phyloP scores from a whole-genome alignment of 2,329 filamentous ascomycete genomes.

The Zymoseptoria ardabiliae region DNA sequence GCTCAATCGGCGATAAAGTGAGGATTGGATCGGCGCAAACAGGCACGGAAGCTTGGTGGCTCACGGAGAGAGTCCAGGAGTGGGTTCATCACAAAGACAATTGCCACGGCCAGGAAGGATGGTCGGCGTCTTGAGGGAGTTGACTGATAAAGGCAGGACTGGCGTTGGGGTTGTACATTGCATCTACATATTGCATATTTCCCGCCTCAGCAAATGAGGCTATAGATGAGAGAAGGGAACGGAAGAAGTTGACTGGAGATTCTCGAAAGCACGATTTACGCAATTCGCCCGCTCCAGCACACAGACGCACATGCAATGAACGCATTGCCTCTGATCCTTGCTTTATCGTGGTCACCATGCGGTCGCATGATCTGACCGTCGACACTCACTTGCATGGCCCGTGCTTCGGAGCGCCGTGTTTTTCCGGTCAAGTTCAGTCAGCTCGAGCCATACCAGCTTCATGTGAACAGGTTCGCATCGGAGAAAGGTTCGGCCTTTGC shows the following conservation, averaged over 20 bases:
- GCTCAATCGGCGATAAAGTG: conserved; percentile 13
- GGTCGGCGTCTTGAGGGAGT: conserved; percentile 10
- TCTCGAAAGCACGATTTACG: not conserved
- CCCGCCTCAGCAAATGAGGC: not conserved
- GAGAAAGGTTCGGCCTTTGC: not conserved
- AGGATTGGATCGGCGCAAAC: conserved; percentile 13
- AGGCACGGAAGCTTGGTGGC: conserved; percentile 20
- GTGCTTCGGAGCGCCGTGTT: not conserved
- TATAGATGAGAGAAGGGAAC: not conserved
- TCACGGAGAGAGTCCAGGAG: conserved; percentile 14
- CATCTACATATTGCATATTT: not conserved
- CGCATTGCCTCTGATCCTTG: not conserved
- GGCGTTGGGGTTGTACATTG: not conserved
- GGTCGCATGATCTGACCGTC: not conserved
- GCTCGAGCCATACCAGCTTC: too few species aligned
- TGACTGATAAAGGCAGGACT: too few species aligned
- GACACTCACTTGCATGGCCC: not conserved
- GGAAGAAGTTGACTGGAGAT: not conserved
- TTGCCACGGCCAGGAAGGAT: conserved; percentile 10
- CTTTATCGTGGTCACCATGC: not conserved
- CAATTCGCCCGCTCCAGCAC: too few species aligned
- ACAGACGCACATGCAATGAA: too few species aligned
- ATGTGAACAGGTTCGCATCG: too few species aligned
- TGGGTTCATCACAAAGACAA: conserved; percentile 12
- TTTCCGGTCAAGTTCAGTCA: not conserved